These are phyloP conservation scores for Aspergillus udagawae DNA, from an alignment of 2,329 filamentous ascomycete genomes.

Conservation along the genomic window DNA sequence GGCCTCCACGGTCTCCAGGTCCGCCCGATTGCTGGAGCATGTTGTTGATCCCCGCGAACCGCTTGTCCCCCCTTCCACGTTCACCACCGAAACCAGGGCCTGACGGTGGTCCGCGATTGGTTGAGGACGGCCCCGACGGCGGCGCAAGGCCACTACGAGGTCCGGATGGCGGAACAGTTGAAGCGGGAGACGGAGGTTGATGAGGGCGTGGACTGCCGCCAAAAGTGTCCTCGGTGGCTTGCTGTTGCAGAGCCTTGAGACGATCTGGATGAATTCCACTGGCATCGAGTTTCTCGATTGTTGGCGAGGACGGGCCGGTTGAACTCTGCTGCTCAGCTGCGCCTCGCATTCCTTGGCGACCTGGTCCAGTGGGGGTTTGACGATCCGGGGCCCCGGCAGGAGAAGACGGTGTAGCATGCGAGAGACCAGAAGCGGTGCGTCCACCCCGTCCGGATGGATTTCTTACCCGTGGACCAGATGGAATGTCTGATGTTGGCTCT, in stretches of 20 bases:
- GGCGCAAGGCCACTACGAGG: constrained; percentile 36
- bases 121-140: constrained; percentile 33
- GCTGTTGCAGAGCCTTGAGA: constrained; percentile 42
- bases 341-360: constrained; percentile 34
- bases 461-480: constrained; percentile 52
- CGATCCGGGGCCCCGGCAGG: constrained; percentile 31
- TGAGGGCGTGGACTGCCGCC: constrained; percentile 18
- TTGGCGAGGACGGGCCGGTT: constrained; percentile 29
- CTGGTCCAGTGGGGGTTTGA: constrained; percentile 42
- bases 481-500: constrained; percentile 41
- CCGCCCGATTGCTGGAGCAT: constrained; percentile 44
- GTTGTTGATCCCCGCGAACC: constrained; percentile 45
- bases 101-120: constrained; percentile 33
- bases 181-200: constrained; percentile 21
- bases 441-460: constrained; percentile 33
- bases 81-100: constrained; percentile 35
- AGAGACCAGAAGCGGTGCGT: constrained; percentile 36
- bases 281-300: constrained; percentile 32
- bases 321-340: constrained; percentile 29
- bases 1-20: constrained; percentile 28
- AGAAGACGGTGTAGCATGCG: constrained; percentile 11
- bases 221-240: constrained; percentile 20
- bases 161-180: constrained; percentile 36
- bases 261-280: constrained; percentile 54
- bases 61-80: constrained; percentile 43